Evolutionary conservation across 345 rosid genomes (phyloP).

Genomic region (Salix brachista): DNA sequence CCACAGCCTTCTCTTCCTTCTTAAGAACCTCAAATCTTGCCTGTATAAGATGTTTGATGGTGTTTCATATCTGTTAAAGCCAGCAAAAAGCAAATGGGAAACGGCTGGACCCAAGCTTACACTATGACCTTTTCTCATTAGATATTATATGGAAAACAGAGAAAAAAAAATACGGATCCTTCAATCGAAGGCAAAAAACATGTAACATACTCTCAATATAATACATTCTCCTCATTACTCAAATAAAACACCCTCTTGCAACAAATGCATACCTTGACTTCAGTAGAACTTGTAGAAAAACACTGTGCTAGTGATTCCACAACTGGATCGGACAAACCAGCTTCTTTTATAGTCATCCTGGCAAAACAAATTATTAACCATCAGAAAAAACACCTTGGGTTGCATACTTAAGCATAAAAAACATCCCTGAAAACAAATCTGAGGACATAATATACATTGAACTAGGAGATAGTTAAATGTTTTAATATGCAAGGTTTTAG

Average conservation of each 20-base stretch:
- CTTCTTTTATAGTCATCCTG: slow-evolving; percentile 79
- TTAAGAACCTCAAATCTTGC: slow-evolving; percentile 81
- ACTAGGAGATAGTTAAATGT: background rate
- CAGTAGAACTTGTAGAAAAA: slow-evolving; percentile 63
- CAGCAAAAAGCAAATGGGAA: slow-evolving; percentile 80
- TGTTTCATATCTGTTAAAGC: slow-evolving; percentile 92
- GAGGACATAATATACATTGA: background rate
- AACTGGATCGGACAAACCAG: slow-evolving; percentile 65
- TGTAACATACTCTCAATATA: background rate
- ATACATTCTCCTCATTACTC: background rate
- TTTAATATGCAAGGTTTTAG: background rate
- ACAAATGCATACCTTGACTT: slow-evolving; percentile 67
- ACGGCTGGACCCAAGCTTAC: slow-evolving; percentile 79
- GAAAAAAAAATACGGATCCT: slow-evolving; percentile 1
- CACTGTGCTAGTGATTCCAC: slow-evolving; percentile 63
- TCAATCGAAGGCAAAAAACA: slow-evolving; percentile 9
- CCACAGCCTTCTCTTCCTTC: slow-evolving; percentile 52
- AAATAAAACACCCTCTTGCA: slow-evolving; percentile 6
- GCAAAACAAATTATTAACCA: slow-evolving; percentile 16
- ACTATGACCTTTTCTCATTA: slow-evolving; percentile 49
- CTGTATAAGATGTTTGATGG: slow-evolving; percentile 98
- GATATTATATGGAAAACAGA: slow-evolving; percentile 10
- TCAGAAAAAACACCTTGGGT: background rate
- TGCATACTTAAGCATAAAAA: background rate
- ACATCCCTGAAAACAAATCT: background rate